Evolutionary conservation across 352 stramenopile species (phyloP), one percentile per base, ranked within the genome.

Genomic region (Phytophthora ramorum): DNA sequence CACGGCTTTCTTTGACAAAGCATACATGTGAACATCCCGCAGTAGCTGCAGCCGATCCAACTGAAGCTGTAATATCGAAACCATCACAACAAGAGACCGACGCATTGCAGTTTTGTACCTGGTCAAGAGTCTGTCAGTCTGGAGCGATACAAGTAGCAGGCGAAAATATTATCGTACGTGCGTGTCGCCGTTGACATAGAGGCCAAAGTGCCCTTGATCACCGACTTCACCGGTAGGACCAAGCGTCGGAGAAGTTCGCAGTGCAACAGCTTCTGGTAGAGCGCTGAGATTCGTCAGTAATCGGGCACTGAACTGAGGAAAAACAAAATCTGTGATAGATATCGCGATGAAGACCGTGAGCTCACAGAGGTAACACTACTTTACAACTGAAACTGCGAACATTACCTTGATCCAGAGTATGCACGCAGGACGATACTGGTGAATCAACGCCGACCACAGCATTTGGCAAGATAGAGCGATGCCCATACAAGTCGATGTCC

Each of bases 101-200:
- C 0, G 76, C 74, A 58, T 98, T 98, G 74, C 92, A 98, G 56
- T 98, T 97, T 55, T 97, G 73, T 30, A 98, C 57, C 81, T 96
- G 66, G 24, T 9, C 13, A 34, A 52, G 44, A 17, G 17, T 30
- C 54, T n/a, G n/a, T 55, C 34, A 66, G 30, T 44, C 12, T 16
- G 48, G 16, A 26, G 10, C 6, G 7, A 34, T 30, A 9, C 24
- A 35, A 22, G n/a, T 9, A 26, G 2, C 0, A 43, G 22, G 3
- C 3, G 12, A 47, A 26, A 1, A 44, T 19, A 19, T 13, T 40
- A 8, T 20, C 66, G 41, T 74, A 90, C 76, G 45, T 97, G 85
- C 0, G 93, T 75, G 52, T 95, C 78, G 6, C 93, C 94, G 37
- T 98, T 93, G 9, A 98, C 71, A 48, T 89, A 80, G 24, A 98